A percentile compares a stretch with the other conserved stretches of the same genome.
These are phyloP conservation scores for Quambalaria eucalypti DNA, from an alignment of 1,284 basidiomycete genomes.

Conservation along the genomic window DNA sequence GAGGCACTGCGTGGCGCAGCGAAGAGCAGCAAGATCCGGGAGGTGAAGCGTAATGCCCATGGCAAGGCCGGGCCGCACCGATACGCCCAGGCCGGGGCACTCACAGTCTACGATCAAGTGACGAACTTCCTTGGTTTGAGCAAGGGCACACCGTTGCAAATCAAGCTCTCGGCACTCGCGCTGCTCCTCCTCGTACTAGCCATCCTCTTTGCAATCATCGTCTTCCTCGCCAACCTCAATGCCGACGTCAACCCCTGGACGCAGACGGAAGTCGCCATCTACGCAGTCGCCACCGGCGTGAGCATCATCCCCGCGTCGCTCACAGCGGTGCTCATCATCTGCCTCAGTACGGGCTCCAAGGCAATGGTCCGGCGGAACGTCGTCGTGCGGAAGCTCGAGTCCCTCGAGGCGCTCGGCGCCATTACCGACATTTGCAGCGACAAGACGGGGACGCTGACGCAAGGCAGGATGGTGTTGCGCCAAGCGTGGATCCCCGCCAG, in stretches of 20 bases:
- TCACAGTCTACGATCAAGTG: constrained; percentile 46
- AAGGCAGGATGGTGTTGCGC: constrained; percentile 44
- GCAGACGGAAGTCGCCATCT: constrained; percentile 44
- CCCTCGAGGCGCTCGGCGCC: constrained; percentile 42
- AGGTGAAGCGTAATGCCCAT: constrained; percentile 53
- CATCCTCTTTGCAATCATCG: constrained; percentile 47
- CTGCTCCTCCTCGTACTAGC: constrained; percentile 42
- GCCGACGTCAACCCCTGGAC: constrained; percentile 24
- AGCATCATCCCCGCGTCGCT: constrained; percentile 53
- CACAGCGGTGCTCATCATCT: constrained; percentile 46
- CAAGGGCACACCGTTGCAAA: constrained; percentile 47
- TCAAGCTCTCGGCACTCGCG: constrained; percentile 45
- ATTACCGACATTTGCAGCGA: constrained; percentile 46
- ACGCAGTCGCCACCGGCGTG: constrained; percentile 52
- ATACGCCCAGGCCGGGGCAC: constrained; percentile 47
- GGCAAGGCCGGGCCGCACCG: constrained; percentile 46
- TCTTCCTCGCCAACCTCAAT: constrained; percentile 44
- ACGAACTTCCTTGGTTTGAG: constrained; percentile 46
- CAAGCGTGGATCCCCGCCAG: constrained; percentile 41
- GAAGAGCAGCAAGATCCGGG: constrained; percentile 36
- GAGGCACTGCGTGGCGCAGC: constrained; percentile 38
- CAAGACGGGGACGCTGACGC: constrained; percentile 46
- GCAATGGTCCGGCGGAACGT: constrained; percentile 55
- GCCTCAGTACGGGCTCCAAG: constrained; percentile 53
- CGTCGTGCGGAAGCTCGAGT: constrained; percentile 52